phyloP scores from a whole-genome alignment of 2,329 filamentous ascomycete genomes.

The Kalaharituber pfeilii region DNA sequence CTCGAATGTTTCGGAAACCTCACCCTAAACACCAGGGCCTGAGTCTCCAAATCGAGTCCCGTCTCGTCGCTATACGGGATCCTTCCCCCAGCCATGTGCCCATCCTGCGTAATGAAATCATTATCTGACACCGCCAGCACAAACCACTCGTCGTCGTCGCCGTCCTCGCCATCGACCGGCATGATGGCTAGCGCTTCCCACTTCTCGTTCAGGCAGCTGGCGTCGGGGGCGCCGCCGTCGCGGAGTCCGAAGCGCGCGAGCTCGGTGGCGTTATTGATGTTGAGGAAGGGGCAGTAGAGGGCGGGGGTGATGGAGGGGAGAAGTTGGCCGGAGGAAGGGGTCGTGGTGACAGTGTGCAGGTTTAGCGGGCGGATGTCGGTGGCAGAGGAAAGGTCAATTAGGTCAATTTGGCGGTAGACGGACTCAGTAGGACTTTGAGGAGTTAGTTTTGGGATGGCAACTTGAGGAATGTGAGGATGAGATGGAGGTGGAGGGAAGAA shows the following conservation, averaged over 20 bases:
- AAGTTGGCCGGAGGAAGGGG: constrained; percentile 34
- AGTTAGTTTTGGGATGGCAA: too few relatives aligned
- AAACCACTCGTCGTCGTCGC: constrained; percentile 43
- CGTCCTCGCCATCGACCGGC: constrained; percentile 35
- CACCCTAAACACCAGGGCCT: constrained; percentile 46
- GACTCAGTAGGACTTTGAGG: constrained; percentile 32
- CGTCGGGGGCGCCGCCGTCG: constrained; percentile 46
- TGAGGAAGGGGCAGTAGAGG: constrained; percentile 47
- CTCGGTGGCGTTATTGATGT: constrained; percentile 49
- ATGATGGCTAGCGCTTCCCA: constrained; percentile 54
- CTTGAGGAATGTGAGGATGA: background rate
- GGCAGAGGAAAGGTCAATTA: constrained; percentile 45
- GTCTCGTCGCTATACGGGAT: constrained; percentile 39
- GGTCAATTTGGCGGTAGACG: constrained; percentile 50
- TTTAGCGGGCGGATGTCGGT: constrained; percentile 39
- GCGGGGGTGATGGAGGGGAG: constrained; percentile 39
- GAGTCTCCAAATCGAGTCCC: constrained; percentile 42
- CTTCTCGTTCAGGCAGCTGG: constrained; percentile 51
- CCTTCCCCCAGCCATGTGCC: constrained; percentile 41
- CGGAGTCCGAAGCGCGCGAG: constrained; percentile 48
- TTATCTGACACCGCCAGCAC: constrained; percentile 53
- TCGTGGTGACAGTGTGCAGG: constrained; percentile 24
- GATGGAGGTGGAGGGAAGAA: too few relatives aligned
- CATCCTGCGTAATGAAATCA: constrained; percentile 58
- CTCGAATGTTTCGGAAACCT: constrained; percentile 28